Percentiles rank a stretch among this genome's conserved stretches.
These are phyloP conservation scores for Amanita brunnescens DNA, from an alignment of 768 basidiomycete species.

Conservation along the genomic window DNA sequence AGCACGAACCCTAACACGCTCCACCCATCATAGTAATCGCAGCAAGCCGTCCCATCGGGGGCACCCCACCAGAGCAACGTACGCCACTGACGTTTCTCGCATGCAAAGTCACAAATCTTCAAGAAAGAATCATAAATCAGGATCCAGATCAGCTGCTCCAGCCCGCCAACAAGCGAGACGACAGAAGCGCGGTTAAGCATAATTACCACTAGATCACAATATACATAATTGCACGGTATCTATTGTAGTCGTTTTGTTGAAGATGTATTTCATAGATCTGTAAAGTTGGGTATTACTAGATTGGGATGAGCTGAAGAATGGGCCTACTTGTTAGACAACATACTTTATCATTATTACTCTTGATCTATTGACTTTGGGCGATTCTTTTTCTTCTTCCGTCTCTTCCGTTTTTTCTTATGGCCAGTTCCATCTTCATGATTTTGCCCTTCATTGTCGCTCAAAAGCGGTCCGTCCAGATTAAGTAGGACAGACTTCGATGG, in stretches of 20 bases:
- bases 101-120: neutral
- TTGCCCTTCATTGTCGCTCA: slow-evolving; percentile 25
- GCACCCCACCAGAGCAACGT: neutral
- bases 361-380: neutral
- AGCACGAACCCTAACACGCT: slow-evolving; percentile 3
- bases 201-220: neutral
- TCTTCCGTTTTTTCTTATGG: slow-evolving; percentile 45
- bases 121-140: neutral
- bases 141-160: neutral
- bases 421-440: slow-evolving; percentile 16
- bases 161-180: neutral
- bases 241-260: neutral
- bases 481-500: slow-evolving; percentile 36
- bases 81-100: neutral
- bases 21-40: neutral
- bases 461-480: slow-evolving; percentile 45
- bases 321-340: neutral
- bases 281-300: neutral
- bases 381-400: slow-evolving; percentile 40
- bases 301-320: neutral
- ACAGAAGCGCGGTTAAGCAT: neutral
- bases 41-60: slow-evolving; percentile 2
- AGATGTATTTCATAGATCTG: neutral
- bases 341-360: neutral
- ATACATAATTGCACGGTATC: neutral